Conservation (phyloP, 495 filamentous ascomycete species). For the Xanthoparmelia taractica region DNA sequence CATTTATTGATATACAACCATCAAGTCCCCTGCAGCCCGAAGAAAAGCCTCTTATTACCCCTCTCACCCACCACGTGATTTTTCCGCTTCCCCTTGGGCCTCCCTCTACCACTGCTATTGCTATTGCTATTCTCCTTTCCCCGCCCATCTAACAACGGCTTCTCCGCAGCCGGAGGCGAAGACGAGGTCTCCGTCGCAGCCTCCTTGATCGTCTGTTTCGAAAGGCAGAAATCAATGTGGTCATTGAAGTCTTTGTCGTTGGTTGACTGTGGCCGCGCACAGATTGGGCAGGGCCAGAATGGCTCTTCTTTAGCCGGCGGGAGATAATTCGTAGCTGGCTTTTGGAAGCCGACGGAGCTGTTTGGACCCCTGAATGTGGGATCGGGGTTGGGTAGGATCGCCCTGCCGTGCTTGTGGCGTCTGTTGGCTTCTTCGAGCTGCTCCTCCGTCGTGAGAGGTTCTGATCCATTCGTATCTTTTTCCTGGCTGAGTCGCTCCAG, state of each 20-base stretch:
- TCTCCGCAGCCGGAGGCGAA: conserved; percentile 13
- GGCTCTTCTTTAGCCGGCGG: conserved; percentile 10
- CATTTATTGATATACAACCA: neutral
- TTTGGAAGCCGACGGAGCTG: conserved; percentile 15
- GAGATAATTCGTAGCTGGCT: conserved; percentile 13
- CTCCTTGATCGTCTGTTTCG: conserved; percentile 74
- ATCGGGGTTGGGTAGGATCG: conserved; percentile 39
- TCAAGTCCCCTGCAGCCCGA: conserved; percentile 24
- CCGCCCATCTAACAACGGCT: neutral
- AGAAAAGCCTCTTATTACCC: conserved; percentile 40
- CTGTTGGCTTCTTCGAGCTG: conserved; percentile 25
- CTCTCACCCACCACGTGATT: conserved; percentile 11
- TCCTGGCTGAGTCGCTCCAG: conserved; percentile 59
- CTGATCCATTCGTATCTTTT: conserved; percentile 10
- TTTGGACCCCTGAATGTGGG: conserved; percentile 26
- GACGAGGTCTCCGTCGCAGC: conserved; percentile 48
- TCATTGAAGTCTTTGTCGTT: conserved; percentile 79
- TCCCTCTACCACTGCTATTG: conserved; percentile 31
- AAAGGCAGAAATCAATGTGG: conserved; percentile 92
- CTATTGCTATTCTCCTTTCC: conserved; percentile 12
- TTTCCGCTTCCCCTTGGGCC: conserved; percentile 22
- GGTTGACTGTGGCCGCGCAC: conserved; percentile 60
- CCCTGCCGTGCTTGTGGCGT: conserved; percentile 42
- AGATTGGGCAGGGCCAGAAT: conserved; percentile 82
- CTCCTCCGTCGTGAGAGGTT: conserved; percentile 16